A percentile compares a stretch with the other conserved stretches of the same genome.
Conservation (phyloP, 768 basidiomycete genomes). For the Serendipita vermifera region DNA sequence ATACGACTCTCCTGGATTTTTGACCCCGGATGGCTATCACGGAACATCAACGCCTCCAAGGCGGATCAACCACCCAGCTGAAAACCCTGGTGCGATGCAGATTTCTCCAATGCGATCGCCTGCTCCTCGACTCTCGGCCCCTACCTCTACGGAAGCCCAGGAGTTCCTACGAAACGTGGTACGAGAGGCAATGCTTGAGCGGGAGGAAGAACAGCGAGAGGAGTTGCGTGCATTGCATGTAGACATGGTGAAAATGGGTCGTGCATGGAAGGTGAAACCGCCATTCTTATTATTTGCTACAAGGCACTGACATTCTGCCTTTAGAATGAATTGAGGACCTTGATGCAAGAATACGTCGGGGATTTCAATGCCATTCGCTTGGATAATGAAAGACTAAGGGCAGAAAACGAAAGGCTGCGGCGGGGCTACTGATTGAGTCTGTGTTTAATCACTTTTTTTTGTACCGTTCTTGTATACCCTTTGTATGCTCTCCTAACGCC, state of each 20-base stretch:
- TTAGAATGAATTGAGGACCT: constrained; percentile 39
- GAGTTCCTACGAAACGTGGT: constrained; percentile 53
- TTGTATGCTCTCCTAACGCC: constrained; percentile 1
- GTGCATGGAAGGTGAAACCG: constrained; percentile 38
- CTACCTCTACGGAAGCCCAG: constrained; percentile 26
- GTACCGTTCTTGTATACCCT: background rate
- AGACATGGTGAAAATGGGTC: constrained; percentile 57
- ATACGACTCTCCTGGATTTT: constrained; percentile 27
- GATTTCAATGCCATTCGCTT: constrained; percentile 37
- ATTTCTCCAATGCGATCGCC: constrained; percentile 11
- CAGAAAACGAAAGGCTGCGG: constrained; percentile 50
- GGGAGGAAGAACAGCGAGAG: constrained; percentile 51
- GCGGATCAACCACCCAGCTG: constrained; percentile 17
- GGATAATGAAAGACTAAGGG: constrained; percentile 41
- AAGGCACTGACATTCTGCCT: background rate
- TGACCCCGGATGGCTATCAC: constrained; percentile 18
- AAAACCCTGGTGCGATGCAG: background rate
- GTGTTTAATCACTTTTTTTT: too few species aligned
- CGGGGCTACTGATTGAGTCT: constrained; percentile 22
- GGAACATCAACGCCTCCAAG: constrained; percentile 13
- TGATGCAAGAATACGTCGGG: constrained; percentile 49
- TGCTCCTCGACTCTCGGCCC: constrained; percentile 26
- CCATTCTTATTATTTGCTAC: background rate
- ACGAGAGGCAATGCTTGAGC: constrained; percentile 60
- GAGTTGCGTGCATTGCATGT: constrained; percentile 65